phyloP scores from a whole-genome alignment of 225 moss, liverwort and hornwort genomes.

The Physcomitrium patens region DNA sequence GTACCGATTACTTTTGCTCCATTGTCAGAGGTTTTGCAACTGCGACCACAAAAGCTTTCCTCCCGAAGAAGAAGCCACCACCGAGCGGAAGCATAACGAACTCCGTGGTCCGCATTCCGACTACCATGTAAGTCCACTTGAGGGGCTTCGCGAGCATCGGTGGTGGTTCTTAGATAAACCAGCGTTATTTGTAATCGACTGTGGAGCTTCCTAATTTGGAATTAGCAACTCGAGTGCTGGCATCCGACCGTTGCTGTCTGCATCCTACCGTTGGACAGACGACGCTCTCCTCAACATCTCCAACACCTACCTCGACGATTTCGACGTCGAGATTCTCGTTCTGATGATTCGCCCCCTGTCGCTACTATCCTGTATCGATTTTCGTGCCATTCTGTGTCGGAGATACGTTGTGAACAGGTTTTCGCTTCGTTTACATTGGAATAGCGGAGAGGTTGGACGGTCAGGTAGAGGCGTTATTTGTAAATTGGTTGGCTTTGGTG shows the following conservation, averaged over 20 bases:
- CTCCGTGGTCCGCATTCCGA: no score
- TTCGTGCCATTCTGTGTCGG: not conserved
- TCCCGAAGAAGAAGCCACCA: no score
- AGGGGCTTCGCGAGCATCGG: no score
- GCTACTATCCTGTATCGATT: not conserved
- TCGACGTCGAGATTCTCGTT: not conserved
- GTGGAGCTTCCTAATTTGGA: not conserved
- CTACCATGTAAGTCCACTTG: no score
- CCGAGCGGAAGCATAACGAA: no score
- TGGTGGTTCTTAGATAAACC: no score
- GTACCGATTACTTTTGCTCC: no score
- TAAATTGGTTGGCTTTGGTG: no score
- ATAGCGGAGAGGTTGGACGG: not conserved
- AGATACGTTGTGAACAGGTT: not conserved
- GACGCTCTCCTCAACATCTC: not conserved
- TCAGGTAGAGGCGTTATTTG: not conserved
- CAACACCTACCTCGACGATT: not conserved
- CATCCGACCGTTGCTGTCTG: slow-evolving; percentile 41
- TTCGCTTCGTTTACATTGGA: no score
- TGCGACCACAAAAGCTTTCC: no score
- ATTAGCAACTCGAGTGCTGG: not conserved
- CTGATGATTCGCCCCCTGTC: not conserved
- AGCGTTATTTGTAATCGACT: no score
- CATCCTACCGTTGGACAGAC: slow-evolving; percentile 46
- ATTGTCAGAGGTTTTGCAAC: no score